A percentile compares a stretch with the other conserved stretches of the same genome.
Conservation (phyloP, 176 grass and related monocot genomes). For the sorghum (Sorghum bicolor) region Sorghum_bicolor_NCBIv3 NC_012878.2:58453501-58454000, state of each 20-base stretch:
- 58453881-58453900: not conserved
- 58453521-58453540: slow-evolving; percentile 41
- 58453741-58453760: not conserved
- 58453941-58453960: not conserved
- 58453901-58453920: not conserved
- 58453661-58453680: not conserved
- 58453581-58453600: not conserved
- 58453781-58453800: not conserved
- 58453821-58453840: not conserved
- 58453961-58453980: too few relatives aligned
- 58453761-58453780: not conserved
- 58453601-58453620: not conserved
- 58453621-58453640: slow-evolving; percentile 25
- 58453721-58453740: not conserved
- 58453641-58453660: not conserved
- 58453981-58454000: too few relatives aligned
- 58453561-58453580: not conserved
- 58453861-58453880: not conserved
- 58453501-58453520: slow-evolving; percentile 30
- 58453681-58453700: not conserved
- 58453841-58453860: not conserved
- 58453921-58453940: not conserved
- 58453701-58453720: not conserved
- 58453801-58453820: not conserved
- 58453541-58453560: slow-evolving; percentile 7